phyloP scores from a whole-genome alignment of 2,329 filamentous ascomycete genomes.

The Helminthosporium solani region DNA sequence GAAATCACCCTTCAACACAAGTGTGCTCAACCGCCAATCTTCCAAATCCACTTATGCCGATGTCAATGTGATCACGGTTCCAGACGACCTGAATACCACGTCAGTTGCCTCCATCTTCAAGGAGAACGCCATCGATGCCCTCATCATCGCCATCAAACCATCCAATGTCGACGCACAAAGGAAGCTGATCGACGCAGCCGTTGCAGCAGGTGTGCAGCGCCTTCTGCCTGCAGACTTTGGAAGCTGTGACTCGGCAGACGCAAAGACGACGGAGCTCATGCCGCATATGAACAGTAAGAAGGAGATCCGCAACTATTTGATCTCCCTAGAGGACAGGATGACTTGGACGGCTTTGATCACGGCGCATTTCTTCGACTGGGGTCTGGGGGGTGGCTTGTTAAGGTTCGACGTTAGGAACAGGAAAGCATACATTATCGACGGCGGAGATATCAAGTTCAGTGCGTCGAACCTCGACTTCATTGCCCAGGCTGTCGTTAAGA shows the following conservation, averaged over 20 bases:
- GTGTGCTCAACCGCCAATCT: constrained; percentile 35
- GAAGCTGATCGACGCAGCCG: constrained; percentile 58
- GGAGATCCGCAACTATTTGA: constrained; percentile 42
- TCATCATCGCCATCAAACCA: constrained; percentile 53
- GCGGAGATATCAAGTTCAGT: constrained; percentile 57
- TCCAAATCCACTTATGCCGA: constrained; percentile 44
- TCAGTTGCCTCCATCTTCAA: constrained; percentile 42
- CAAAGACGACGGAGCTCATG: constrained; percentile 46
- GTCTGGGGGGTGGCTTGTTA: constrained; percentile 51
- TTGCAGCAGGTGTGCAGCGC: constrained; percentile 58
- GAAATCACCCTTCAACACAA: constrained; percentile 32
- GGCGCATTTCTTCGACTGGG: constrained; percentile 64
- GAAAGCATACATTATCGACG: constrained; percentile 58
- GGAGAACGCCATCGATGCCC: constrained; percentile 48
- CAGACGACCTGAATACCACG: constrained; percentile 39
- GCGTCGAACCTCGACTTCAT: constrained; percentile 56
- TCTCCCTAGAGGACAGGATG: constrained; percentile 52
- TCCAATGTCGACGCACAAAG: constrained; percentile 50
- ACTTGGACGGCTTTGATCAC: constrained; percentile 63
- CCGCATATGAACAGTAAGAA: constrained; percentile 57
- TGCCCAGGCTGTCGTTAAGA: constrained; percentile 53
- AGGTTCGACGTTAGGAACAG: constrained; percentile 55
- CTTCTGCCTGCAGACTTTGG: constrained; percentile 64
- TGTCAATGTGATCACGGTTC: constrained; percentile 45
- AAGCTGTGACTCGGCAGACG: constrained; percentile 46